Evolutionary conservation across 2,329 filamentous ascomycete genomes (phyloP), one percentile per base, ranked within the genome.

Genomic region (Cladorrhinum sp.): DNA sequence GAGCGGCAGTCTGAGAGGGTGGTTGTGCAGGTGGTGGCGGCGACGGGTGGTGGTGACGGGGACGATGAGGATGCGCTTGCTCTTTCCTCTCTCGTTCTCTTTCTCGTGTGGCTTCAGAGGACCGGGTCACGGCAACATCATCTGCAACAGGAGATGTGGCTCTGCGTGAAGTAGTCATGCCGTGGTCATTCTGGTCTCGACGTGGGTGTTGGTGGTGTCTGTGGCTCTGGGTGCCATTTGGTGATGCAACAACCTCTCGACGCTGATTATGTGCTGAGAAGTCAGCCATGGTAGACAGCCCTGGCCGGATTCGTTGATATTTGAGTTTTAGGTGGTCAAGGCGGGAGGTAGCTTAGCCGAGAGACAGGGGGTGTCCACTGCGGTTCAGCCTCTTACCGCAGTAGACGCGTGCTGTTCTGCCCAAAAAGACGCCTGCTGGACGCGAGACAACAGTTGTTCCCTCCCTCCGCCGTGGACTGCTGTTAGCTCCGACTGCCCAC

Each of bases 221-320:
- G 66, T 68, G 67, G 64, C 63, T 70, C 68, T 67, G 72, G 63
- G 69, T 70, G 73, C 77, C 74, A 72, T 76, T 72, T 73, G 74
- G 74, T 74, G 77, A 75, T 65, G 73, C 73, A 73, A 70, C 74
- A 60, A 62, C 60, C 74, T 77, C 68, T 70, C 72, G 73, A 68
- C 68, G 66, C 67, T 62, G 66, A 66, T 63, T 57, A 52, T 58
- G 49, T 61, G 64, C 57, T 66, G 66, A 62, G 51, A 65, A 65
- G 61, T 65, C 67, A 51, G 62, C 67, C 67, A 69, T 70, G 56
- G 66, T 66, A 55, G 67, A 50, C 64, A 67, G 16, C 41, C 64
- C 27, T 12, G 27, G 6, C 27, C 61, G 64, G 65, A 63, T 64
- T 67, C 69, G 68, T 60, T 49, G 53, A 65, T 57, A 67, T 71